Percentiles rank a stretch among this genome's conserved stretches.
Evolutionary conservation across 1,139 yeast species (phyloP).

Genomic region (Candida frijolesensis): DNA sequence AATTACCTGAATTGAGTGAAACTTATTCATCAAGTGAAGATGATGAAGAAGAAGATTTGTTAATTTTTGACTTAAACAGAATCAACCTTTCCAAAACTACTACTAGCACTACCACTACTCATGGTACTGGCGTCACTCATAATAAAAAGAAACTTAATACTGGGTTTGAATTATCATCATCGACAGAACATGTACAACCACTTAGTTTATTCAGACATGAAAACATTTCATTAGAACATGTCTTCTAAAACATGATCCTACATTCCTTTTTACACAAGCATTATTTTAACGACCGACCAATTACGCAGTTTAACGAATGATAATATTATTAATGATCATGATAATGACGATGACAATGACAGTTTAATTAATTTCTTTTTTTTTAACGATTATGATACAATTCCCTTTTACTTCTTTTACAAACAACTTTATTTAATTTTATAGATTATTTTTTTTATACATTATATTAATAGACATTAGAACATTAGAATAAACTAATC

Average conservation of each 20-base stretch:
- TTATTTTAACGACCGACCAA: not conserved
- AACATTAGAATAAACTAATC: too few relatives aligned
- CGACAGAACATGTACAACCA: slow-evolving; percentile 2
- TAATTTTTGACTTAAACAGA: not conserved
- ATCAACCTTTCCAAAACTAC: not conserved
- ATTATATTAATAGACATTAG: too few relatives aligned
- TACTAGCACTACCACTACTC: not conserved
- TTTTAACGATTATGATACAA: too few relatives aligned
- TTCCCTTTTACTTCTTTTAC: too few relatives aligned
- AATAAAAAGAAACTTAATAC: slow-evolving; percentile 1
- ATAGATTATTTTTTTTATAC: too few relatives aligned
- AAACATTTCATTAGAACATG: slow-evolving; percentile 14
- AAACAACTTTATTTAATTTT: too few relatives aligned
- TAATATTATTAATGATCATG: too few relatives aligned
- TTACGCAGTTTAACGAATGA: too few relatives aligned
- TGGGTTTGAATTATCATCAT: slow-evolving; percentile 2
- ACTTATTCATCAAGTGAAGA: slow-evolving; percentile 12
- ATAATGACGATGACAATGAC: too few relatives aligned
- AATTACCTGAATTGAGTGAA: slow-evolving; percentile 9
- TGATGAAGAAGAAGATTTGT: slow-evolving; percentile 16
- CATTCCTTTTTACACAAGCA: not conserved
- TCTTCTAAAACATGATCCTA: slow-evolving; percentile 7
- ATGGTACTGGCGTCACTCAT: not conserved
- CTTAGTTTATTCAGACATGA: slow-evolving; percentile 12
- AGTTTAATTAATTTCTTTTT: too few relatives aligned